Evolutionary conservation across 352 stramenopile genomes (phyloP), one percentile per base, ranked within the genome.

Genomic region (Saprolegnia parasitica): DNA sequence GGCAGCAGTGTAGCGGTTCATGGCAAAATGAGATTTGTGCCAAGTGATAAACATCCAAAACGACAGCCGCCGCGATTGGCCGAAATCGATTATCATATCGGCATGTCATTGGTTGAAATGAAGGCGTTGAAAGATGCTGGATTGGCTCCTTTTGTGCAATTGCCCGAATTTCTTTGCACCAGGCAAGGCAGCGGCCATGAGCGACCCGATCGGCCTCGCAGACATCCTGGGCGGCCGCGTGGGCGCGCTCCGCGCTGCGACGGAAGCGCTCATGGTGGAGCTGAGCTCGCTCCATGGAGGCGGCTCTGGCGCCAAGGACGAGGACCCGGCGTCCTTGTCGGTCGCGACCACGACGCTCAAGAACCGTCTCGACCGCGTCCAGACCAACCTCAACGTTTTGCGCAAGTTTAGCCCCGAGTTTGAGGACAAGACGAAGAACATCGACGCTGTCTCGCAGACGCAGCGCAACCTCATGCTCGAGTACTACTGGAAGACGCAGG

Each of bases 401-500:
- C 83, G 84, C 62, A 88, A 89, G 63, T 82, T 95, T 47, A 86
- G 89, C 62, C 83, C 84, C 0, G 86, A 95, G 64, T 95, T 95
- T 58, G 86, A 94, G 42, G 84, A 81, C 66, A 94, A 94, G 76
- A 94, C 86, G 2, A 95, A 95, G 60, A 83, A 84, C 40, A 93
- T 93, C 46, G 86, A 95, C 67, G 84, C 80, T 45, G 84, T 95
- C 39, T 88, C 80, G 49, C 86, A 93, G 74, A 86, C 86, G n/a
- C 86, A 95, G 68, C 83, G 80, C 58, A 95, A 95, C 71, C 78
- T 95, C 63, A 89, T 93, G 83, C 81, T 95, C 23, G 86, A 95
- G 80, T 95, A 93, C 55, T 84, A 95, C 68, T 95, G 86, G 86
- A 95, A 95, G 71, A 91, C 89, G 71, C 84, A 91, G 55, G 86